A percentile compares a stretch with the other conserved stretches of the same genome.
These are phyloP conservation scores for Suhomyces tanzawaensis DNA, from an alignment of 805 yeast species.

Conservation along the genomic window DNA sequence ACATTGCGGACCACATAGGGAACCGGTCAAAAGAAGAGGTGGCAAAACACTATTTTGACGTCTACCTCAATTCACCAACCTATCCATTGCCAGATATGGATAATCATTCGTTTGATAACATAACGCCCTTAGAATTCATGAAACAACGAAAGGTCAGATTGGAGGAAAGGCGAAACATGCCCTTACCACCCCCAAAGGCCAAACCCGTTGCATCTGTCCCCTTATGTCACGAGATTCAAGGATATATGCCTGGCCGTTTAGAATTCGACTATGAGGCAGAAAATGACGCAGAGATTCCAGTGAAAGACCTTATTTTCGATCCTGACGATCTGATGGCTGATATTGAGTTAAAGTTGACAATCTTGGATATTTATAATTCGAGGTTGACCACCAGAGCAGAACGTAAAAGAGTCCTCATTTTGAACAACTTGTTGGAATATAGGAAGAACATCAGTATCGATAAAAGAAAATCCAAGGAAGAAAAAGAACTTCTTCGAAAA, in stretches of 20 bases:
- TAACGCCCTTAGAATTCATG: constrained; percentile 68
- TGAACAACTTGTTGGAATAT: constrained; percentile 79
- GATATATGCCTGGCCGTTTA: constrained; percentile 97
- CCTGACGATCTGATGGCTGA: constrained; percentile 88
- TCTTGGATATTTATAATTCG: constrained; percentile 85
- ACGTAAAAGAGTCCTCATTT: constrained; percentile 76
- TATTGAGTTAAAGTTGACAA: constrained; percentile 83
- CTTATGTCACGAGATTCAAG: constrained; percentile 93
- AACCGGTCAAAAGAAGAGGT: constrained; percentile 91
- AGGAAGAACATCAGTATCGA: constrained; percentile 77
- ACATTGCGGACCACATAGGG: constrained; percentile 94
- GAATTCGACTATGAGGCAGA: constrained; percentile 97
- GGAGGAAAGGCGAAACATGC: constrained; percentile 67
- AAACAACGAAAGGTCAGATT: constrained; percentile 64
- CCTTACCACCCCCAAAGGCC: constrained; percentile 77
- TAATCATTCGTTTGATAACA: constrained; percentile 52
- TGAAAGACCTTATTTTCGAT: constrained; percentile 94
- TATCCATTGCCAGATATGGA: constrained; percentile 91
- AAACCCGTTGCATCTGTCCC: constrained; percentile 94
- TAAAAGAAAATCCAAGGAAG: constrained; percentile 84
- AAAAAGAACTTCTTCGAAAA: constrained; percentile 73
- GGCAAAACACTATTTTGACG: constrained; percentile 70
- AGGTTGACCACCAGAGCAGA: constrained; percentile 90
- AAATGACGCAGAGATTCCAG: constrained; percentile 91
- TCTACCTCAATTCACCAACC: constrained; percentile 63